phyloP scores from a whole-genome alignment of 169 alveolate genomes.

The Cryptosporidium sp. region DNA sequence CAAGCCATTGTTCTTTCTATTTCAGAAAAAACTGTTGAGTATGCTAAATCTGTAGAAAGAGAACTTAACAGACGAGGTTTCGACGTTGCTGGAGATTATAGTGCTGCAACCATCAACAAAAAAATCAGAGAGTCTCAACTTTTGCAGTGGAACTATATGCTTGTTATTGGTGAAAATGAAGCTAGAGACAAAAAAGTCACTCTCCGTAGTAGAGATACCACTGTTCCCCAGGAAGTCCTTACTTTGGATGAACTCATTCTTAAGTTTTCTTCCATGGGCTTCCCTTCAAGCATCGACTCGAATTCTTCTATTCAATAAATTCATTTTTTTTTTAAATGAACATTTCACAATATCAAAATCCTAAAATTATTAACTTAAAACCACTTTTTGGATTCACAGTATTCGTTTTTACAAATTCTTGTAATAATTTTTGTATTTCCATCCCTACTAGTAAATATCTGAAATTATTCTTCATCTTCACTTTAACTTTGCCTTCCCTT shows the following conservation, averaged over 20 bases:
- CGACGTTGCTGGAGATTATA: conserved; percentile 91
- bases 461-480: neutral
- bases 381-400: too few species aligned
- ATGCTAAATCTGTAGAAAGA: conserved; percentile 88
- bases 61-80: conserved; percentile 89
- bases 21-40: conserved; percentile 89
- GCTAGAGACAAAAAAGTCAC: conserved; percentile 85
- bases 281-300: conserved; percentile 3
- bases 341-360: neutral
- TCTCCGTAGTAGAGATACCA: conserved; percentile 87
- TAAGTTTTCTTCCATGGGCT: conserved; percentile 56
- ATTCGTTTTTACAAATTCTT: too few species aligned
- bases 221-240: conserved; percentile 80
- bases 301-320: neutral
- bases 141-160: conserved; percentile 93
- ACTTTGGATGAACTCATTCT: conserved; percentile 80
- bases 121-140: conserved; percentile 96
- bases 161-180: conserved; percentile 98
- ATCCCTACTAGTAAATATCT: too few species aligned
- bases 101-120: conserved; percentile 93
- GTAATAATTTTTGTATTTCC: too few species aligned
- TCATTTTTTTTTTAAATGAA: neutral
- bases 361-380: too few species aligned
- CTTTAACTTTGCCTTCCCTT: neutral
- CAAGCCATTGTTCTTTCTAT: conserved; percentile 95